These are phyloP conservation scores for Pyrenula aspistea DNA, from an alignment of 495 filamentous ascomycete species.

Conservation along the genomic window DNA sequence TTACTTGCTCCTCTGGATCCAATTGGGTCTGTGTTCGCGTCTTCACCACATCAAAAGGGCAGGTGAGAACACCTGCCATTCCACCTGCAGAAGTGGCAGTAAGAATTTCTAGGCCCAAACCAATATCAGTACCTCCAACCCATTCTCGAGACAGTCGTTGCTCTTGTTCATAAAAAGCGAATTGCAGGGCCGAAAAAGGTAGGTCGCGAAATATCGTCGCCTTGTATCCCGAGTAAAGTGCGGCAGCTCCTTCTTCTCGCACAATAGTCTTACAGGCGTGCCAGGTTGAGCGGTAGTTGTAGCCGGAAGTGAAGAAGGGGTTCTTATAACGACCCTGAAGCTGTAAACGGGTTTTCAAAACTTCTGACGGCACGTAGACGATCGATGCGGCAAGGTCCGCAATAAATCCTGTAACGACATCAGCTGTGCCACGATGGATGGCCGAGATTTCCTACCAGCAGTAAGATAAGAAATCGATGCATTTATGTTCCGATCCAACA, in stretches of 20 bases:
- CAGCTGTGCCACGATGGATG: constrained; percentile 1
- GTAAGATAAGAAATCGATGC: constrained; percentile 72
- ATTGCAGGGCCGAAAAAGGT: constrained; percentile 90
- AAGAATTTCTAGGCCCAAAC: constrained; percentile 69
- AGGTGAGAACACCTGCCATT: constrained; percentile 87
- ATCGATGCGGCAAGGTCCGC: constrained; percentile 86
- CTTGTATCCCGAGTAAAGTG: constrained; percentile 89
- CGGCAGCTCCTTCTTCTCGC: constrained; percentile 64
- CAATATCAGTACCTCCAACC: constrained; percentile 64
- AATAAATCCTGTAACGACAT: constrained; percentile 52
- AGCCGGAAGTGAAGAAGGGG: constrained; percentile 80
- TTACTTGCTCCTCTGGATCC: constrained; percentile 28
- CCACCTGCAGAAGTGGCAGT: constrained; percentile 90
- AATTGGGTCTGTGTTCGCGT: constrained; percentile 94
- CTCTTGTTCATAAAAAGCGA: constrained; percentile 95
- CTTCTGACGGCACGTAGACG: constrained; percentile 91
- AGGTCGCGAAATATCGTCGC: constrained; percentile 88
- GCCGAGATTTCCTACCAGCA: constrained; percentile 41
- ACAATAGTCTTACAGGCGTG: constrained; percentile 80
- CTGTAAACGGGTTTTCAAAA: constrained; percentile 89
- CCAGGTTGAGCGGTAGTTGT: constrained; percentile 74
- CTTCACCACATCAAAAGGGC: constrained; percentile 94
- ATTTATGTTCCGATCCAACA: constrained; percentile 73
- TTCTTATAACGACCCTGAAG: constrained; percentile 93
- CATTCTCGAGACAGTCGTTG: constrained; percentile 68